These are phyloP conservation scores for Tuber microsphaerosporum DNA, from an alignment of 495 filamentous ascomycete species.

Conservation along the genomic window DNA sequence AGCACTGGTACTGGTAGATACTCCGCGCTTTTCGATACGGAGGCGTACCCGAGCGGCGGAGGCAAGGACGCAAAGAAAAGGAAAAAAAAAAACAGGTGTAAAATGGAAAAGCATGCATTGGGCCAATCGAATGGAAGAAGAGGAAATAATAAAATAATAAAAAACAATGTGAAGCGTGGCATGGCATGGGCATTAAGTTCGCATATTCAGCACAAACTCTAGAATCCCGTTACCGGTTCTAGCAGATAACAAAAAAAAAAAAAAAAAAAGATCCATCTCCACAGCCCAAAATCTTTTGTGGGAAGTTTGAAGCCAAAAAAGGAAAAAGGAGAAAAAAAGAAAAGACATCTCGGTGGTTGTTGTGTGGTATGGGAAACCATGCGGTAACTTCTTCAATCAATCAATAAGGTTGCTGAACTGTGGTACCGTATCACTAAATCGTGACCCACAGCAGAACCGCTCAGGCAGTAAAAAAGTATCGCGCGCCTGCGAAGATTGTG, in stretches of 20 bases:
- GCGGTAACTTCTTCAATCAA: not conserved
- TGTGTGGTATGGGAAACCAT: not conserved
- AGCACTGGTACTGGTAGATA: too few relatives aligned
- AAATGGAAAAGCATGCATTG: not conserved
- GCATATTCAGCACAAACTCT: conserved; percentile 2
- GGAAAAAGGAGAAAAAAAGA: not conserved
- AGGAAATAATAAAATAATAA: too few relatives aligned
- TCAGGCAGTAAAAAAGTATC: not conserved
- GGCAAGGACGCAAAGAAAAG: not conserved
- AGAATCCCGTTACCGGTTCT: not conserved
- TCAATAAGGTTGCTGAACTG: not conserved
- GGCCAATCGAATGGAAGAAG: not conserved
- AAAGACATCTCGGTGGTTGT: not conserved
- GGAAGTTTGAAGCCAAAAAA: not conserved
- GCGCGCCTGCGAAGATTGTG: not conserved
- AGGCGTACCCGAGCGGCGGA: not conserved
- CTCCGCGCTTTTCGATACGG: not conserved
- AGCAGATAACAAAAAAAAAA: not conserved
- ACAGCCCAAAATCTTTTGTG: not conserved
- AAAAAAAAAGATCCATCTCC: not conserved
- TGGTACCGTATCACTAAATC: not conserved
- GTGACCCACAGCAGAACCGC: not conserved
- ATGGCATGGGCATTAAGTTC: not conserved
- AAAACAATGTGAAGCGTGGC: too few relatives aligned
- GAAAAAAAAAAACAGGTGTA: not conserved